These are phyloP conservation scores for Penicillium nucicola DNA, from an alignment of 495 filamentous ascomycete genomes.

Conservation along the genomic window DNA sequence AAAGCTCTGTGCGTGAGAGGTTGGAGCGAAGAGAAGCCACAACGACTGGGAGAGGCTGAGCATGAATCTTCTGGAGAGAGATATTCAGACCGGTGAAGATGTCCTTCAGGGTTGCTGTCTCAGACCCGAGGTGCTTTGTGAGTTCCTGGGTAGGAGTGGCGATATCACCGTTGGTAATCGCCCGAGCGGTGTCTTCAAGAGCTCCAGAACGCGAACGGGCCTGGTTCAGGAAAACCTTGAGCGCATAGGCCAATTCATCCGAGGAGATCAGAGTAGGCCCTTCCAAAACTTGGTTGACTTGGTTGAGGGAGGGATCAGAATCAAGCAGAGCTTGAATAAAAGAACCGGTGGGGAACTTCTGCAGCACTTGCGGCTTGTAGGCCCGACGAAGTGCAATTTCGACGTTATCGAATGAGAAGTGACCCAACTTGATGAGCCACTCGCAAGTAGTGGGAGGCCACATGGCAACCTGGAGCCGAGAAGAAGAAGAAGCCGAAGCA, in stretches of 20 bases:
- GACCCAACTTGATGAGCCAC: conserved; percentile 62
- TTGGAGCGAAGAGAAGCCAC: conserved; percentile 61
- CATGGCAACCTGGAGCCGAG: conserved; percentile 43
- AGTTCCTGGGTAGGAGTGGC: conserved; percentile 20
- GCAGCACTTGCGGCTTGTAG: conserved; percentile 43
- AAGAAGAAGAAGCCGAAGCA: conserved; percentile 21
- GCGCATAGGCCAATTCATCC: conserved; percentile 42
- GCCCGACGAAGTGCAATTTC: conserved; percentile 54
- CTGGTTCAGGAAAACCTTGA: conserved; percentile 38
- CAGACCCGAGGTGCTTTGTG: conserved; percentile 25
- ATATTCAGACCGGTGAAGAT: conserved; percentile 41
- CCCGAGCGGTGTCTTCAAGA: conserved; percentile 30
- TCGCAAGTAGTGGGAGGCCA: conserved; percentile 52
- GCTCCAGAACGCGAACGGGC: conserved; percentile 31
- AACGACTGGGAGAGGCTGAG: conserved; percentile 54
- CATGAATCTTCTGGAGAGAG: conserved; percentile 61
- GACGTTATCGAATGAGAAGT: conserved; percentile 59
- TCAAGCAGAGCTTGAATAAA: conserved; percentile 57
- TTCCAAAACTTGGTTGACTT: conserved; percentile 53
- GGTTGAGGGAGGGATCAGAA: conserved; percentile 57
- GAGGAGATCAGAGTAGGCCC: conserved; percentile 38
- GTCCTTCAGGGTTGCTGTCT: conserved; percentile 24
- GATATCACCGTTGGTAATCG: conserved; percentile 30
- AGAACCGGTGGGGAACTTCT: conserved; percentile 50
- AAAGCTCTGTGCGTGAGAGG: conserved; percentile 63